phyloP scores from a whole-genome alignment of 2,329 filamentous ascomycete genomes.

The Calcarisporium arbuscula region DNA sequence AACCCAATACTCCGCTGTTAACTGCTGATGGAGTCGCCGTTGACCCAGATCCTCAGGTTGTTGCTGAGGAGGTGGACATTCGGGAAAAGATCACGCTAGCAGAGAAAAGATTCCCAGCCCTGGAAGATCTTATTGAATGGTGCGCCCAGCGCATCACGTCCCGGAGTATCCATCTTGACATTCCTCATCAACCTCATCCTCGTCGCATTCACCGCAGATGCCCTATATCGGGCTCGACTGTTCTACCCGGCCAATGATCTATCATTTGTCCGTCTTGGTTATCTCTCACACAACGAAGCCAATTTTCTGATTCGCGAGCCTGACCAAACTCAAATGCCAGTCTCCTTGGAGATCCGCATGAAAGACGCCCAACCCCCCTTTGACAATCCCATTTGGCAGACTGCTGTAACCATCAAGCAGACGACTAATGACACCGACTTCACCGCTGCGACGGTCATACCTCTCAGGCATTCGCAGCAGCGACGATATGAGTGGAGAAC shows the following conservation, averaged over 20 bases:
- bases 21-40: constrained; percentile 23
- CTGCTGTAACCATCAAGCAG: constrained; percentile 55
- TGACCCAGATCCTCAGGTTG: constrained; percentile 26
- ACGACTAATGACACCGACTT: constrained; percentile 77
- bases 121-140: constrained; percentile 68
- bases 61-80: constrained; percentile 50
- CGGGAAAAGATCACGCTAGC: constrained; percentile 56
- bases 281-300: constrained; percentile 74
- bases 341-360: constrained; percentile 62
- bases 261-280: constrained; percentile 81
- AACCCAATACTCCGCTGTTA: constrained; percentile 18
- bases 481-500: constrained; percentile 76
- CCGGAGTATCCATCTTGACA: constrained; percentile 58
- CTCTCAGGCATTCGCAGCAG: constrained; percentile 58
- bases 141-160: constrained; percentile 64
- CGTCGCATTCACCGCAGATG: constrained; percentile 65
- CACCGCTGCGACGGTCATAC: constrained; percentile 64
- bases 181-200: constrained; percentile 67
- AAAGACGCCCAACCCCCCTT: constrained; percentile 44
- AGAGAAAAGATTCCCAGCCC: constrained; percentile 48
- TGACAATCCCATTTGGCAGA: constrained; percentile 59
- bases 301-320: constrained; percentile 83
- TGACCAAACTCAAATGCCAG: constrained; percentile 63
- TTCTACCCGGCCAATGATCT: constrained; percentile 67
- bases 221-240: constrained; percentile 66